Evolutionary conservation across 257 asterid genomes (phyloP).

Genomic region (Solanum piurae): DNA sequence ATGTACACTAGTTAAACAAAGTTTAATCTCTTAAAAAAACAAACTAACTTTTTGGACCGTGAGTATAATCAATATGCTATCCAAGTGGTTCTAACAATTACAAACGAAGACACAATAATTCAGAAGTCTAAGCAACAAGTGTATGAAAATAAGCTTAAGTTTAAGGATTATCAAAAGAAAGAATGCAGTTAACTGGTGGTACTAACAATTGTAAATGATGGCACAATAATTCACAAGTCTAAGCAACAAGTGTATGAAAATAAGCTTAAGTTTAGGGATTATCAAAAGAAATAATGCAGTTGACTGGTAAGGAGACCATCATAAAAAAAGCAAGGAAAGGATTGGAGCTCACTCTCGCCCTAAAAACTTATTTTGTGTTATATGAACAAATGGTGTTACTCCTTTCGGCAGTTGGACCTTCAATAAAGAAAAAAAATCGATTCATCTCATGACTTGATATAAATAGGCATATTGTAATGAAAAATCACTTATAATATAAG

Average conservation of each 20-base stretch:
- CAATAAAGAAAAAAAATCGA: constrained; percentile 14
- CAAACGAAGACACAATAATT: background rate
- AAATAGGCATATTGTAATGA: background rate
- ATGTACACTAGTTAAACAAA: background rate
- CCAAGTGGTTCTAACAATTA: background rate
- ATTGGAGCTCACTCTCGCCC: constrained; percentile 47
- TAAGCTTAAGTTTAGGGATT: background rate
- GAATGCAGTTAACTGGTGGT: background rate
- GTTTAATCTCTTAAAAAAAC: background rate
- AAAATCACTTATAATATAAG: background rate
- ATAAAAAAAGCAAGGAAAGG: background rate
- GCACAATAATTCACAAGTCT: background rate
- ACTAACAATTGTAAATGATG: background rate
- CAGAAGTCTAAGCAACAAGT: background rate
- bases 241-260: background rate
- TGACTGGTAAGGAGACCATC: background rate
- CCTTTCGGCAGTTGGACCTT: constrained; percentile 47
- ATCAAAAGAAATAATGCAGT: background rate
- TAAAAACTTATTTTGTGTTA: constrained; percentile 43
- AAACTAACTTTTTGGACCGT: background rate
- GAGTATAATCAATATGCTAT: background rate
- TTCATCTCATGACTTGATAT: constrained; percentile 5
- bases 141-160: background rate
- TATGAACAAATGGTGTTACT: constrained; percentile 41
- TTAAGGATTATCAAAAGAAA: background rate